phyloP scores from a whole-genome alignment of 1,139 yeast species.

The Saccharomyces hybrid region DNA sequence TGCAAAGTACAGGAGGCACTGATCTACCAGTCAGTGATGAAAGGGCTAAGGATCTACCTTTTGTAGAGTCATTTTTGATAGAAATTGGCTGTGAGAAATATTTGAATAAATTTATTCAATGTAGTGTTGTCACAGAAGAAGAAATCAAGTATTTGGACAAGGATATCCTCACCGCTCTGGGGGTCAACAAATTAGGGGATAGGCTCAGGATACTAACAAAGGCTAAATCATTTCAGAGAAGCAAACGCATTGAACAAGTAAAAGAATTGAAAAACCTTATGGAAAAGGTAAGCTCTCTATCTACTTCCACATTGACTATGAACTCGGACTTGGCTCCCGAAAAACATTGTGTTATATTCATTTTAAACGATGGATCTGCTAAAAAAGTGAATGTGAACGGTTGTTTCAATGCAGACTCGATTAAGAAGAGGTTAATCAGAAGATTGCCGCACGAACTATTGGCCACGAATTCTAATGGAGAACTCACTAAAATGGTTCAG shows the following conservation, averaged over 20 bases:
- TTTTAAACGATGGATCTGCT: slow-evolving; percentile 65
- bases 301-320: slow-evolving; percentile 12
- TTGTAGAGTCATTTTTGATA: slow-evolving; percentile 18
- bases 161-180: slow-evolving; percentile 63
- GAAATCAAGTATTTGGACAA: slow-evolving; percentile 45
- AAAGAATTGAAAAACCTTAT: slow-evolving; percentile 24
- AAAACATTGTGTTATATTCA: slow-evolving; percentile 52
- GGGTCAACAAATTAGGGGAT: slow-evolving; percentile 75
- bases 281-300: slow-evolving; percentile 15
- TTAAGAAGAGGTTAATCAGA: slow-evolving; percentile 61
- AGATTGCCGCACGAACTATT: slow-evolving; percentile 39
- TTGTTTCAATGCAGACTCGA: slow-evolving; percentile 73
- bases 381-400: slow-evolving; percentile 69
- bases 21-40: background rate
- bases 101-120: slow-evolving; percentile 35
- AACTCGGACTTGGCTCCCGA: slow-evolving; percentile 31
- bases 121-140: slow-evolving; percentile 48
- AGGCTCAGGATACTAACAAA: slow-evolving; percentile 47
- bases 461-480: slow-evolving; percentile 31
- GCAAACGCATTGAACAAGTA: slow-evolving; percentile 29
- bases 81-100: slow-evolving; percentile 17
- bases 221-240: slow-evolving; percentile 22
- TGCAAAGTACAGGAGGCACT: background rate
- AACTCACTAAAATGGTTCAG: slow-evolving; percentile 34
- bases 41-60: background rate